A percentile compares a stretch with the other conserved stretches of the same genome.
Conservation (phyloP, 495 filamentous ascomycete genomes). For the Lasiosphaeria ovina region DNA sequence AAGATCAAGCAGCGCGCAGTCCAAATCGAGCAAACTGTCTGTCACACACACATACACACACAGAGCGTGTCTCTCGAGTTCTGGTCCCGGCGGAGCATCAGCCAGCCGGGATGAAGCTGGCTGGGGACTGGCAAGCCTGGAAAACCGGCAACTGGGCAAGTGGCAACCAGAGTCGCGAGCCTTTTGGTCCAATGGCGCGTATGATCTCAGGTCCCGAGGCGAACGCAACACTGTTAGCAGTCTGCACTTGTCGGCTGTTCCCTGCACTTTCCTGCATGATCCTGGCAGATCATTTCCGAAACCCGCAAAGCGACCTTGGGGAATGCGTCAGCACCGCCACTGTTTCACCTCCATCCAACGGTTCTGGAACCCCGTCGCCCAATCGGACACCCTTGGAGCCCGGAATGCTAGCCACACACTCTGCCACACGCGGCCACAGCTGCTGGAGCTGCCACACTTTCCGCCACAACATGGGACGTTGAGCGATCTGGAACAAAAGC, state of each 20-base stretch:
- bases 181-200: constrained; percentile 15
- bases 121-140: no score
- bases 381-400: background rate
- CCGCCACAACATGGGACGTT: background rate
- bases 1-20: background rate
- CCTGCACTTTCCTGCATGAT: constrained; percentile 6
- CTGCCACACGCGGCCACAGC: constrained; percentile 2
- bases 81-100: no score
- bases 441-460: background rate
- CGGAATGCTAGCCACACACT: background rate
- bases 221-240: background rate
- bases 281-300: constrained; percentile 31
- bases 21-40: background rate
- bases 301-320: constrained; percentile 8
- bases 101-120: no score
- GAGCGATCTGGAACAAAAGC: background rate
- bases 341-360: constrained; percentile 19
- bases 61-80: no score
- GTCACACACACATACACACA: background rate
- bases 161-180: constrained; percentile 11
- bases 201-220: background rate
- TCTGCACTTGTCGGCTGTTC: background rate
- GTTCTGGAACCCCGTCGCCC: constrained; percentile 12
- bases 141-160: background rate
- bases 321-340: constrained; percentile 27